A percentile compares a stretch with the other conserved stretches of the same genome.
phyloP scores from a whole-genome alignment of 768 basidiomycete genomes.

The Cyathus striatus region DNA sequence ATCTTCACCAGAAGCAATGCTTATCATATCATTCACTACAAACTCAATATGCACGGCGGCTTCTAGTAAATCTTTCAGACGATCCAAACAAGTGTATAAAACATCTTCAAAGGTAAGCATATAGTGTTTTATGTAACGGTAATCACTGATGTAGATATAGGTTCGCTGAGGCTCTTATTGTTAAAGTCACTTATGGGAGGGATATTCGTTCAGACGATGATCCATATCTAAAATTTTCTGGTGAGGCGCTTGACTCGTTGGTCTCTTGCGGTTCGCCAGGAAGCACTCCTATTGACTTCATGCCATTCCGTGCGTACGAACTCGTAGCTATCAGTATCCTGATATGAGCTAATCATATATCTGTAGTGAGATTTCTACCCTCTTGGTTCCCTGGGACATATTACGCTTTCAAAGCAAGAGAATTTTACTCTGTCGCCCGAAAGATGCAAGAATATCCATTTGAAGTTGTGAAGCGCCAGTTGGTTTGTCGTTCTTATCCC shows the following conservation, averaged over 20 bases:
- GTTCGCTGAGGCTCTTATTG: conserved; percentile 11
- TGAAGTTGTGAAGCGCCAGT: conserved; percentile 6
- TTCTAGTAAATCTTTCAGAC: not conserved
- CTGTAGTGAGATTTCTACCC: conserved; percentile 9
- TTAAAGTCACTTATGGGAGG: conserved; percentile 12
- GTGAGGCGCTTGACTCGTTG: conserved; percentile 2
- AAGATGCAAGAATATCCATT: conserved; percentile 8
- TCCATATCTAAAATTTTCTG: conserved; percentile 7
- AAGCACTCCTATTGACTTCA: conserved; percentile 10
- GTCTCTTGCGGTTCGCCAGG: conserved; percentile 7
- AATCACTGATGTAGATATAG: conserved; percentile 5
- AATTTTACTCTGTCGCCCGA: conserved; percentile 2
- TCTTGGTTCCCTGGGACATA: conserved; percentile 17
- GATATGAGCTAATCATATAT: not conserved
- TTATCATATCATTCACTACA: not conserved
- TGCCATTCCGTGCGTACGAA: conserved; percentile 8
- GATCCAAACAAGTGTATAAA: not conserved
- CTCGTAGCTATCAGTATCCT: not conserved
- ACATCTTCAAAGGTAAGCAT: not conserved
- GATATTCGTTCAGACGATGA: conserved; percentile 9
- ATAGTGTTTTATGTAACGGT: not conserved
- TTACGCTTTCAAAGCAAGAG: conserved; percentile 8
- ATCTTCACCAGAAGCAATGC: conserved; percentile 10
- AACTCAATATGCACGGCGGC: not conserved
- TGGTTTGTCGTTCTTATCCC: conserved; percentile 6